phyloP scores from a whole-genome alignment of 2,329 filamentous ascomycete species.

The Clonostachys chloroleuca region DNA sequence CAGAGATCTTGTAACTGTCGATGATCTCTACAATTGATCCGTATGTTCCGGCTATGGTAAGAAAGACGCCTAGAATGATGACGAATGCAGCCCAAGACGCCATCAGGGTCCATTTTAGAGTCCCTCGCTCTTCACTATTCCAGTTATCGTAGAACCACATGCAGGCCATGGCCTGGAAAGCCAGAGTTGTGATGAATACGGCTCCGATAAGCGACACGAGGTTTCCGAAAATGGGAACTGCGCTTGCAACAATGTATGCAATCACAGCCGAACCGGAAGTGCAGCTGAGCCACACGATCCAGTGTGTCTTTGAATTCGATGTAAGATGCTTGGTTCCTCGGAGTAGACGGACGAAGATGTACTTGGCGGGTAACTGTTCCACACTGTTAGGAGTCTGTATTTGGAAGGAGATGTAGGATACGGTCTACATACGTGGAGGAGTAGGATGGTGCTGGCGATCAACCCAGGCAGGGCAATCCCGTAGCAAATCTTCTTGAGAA shows the following conservation, averaged over 20 bases:
- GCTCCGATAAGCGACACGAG: constrained; percentile 10
- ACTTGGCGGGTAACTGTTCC: constrained; percentile 39
- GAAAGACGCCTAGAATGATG: neutral
- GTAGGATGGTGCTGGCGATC: constrained; percentile 15
- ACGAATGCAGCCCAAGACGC: neutral
- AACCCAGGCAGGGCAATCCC: constrained; percentile 27
- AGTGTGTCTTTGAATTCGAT: constrained; percentile 13
- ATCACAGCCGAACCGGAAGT: constrained; percentile 1
- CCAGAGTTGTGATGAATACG: constrained; percentile 15
- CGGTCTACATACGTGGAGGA: constrained; percentile 2
- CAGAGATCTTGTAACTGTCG: constrained; percentile 2
- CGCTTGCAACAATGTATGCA: constrained; percentile 5
- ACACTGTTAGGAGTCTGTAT: constrained; percentile 7
- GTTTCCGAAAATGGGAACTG: constrained; percentile 4
- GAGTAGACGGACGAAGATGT: constrained; percentile 47
- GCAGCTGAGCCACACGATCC: constrained; percentile 11
- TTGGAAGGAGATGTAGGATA: constrained; percentile 30
- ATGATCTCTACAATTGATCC: constrained; percentile 5
- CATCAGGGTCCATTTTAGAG: no score
- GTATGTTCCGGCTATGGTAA: constrained; percentile 7
- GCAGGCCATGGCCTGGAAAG: constrained; percentile 19
- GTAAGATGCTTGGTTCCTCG: constrained; percentile 14
- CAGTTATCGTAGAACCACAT: constrained; percentile 40
- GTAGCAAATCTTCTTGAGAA: constrained; percentile 38
- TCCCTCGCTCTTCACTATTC: constrained; percentile 2